These are phyloP conservation scores for Amanita pseudoporphyria DNA, from an alignment of 768 basidiomycete genomes.

Conservation along the genomic window DNA sequence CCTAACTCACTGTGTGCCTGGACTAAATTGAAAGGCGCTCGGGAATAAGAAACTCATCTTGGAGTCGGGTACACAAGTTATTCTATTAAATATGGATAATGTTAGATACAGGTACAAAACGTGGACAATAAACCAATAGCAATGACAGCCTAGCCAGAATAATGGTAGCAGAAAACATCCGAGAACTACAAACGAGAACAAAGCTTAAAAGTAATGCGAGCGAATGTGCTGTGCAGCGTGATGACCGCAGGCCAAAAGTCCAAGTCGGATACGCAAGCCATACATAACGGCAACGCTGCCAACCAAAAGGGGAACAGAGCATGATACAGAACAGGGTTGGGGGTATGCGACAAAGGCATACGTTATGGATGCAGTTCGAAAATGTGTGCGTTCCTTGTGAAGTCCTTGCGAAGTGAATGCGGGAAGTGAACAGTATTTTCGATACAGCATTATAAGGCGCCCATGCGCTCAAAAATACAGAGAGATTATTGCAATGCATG, in stretches of 20 bases:
- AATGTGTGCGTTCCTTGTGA: constrained; percentile 7
- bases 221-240: not conserved
- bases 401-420: constrained; percentile 6
- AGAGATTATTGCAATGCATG: constrained; percentile 30
- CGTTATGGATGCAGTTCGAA: constrained; percentile 1
- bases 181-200: not conserved
- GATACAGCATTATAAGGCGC: constrained; percentile 7
- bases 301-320: not conserved
- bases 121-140: constrained; percentile 4
- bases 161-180: not conserved
- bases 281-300: not conserved
- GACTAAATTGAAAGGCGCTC: no score
- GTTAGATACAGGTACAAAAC: constrained; percentile 2
- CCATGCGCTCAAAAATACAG: constrained; percentile 4
- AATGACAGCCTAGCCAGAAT: not conserved
- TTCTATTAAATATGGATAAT: constrained; percentile 2
- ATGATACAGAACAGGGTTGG: constrained; percentile 7
- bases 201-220: not conserved
- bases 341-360: constrained; percentile 3
- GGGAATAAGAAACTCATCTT: no score
- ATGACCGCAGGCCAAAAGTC: constrained; percentile 1
- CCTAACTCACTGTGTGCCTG: no score
- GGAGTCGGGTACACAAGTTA: no score
- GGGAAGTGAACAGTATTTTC: constrained; percentile 1
- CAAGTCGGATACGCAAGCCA: not conserved